Base-by-base conservation (phyloP, 208 protist genomes). In the Crithidia thermophila region DNA sequence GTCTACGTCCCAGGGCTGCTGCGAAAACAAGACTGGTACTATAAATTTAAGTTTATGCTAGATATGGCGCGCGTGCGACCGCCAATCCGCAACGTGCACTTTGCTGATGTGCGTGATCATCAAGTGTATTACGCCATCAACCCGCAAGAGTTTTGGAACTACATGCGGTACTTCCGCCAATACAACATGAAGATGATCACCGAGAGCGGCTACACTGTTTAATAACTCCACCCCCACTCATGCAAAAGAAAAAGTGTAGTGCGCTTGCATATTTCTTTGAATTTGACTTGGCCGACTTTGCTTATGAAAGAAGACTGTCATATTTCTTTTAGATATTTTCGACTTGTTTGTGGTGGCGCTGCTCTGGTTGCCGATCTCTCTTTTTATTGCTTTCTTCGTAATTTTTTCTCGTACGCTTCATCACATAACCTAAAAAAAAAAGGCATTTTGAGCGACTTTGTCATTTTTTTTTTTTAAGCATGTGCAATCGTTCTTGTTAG, bases 1-100 rank as follows among this genome's bases (percentile, higher is more conserved):
- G 87, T 95, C 1, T 95, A 81, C 68, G 85, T 93, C 8, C 90
- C 90, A n/a, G 87, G 90, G 31, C 65, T 93, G 13, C 34, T 95
- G 50, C 40, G 78, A 28, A 95, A 95, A 43, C 85, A 92, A 49
- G 87, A 95, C 57, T 95, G 79, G 77, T 91, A 92, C 55, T 95
- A 95, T 75, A 95, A 95, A 57, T 95, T 95, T 60, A 95, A 95
- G 60, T 91, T 91, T 61, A 95, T 95, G 86, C 81, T 93, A 57
- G 87, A 95, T 62, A 91, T 93, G 82, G 86, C 72, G 30, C 64
- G 84, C 20, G 72, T 93, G 25, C 72, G 85, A 39, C 90, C 90
- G 23, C 68, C 90, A 4, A 36, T 93, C 8, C 71, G 90, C 31
- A 93, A 93, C 72, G 69, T 95, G 27, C 90, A 95, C 51, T 95